Base-by-base conservation (phyloP, 1,139 yeast genomes). In the Scheffersomyces illinoinensis region DNA sequence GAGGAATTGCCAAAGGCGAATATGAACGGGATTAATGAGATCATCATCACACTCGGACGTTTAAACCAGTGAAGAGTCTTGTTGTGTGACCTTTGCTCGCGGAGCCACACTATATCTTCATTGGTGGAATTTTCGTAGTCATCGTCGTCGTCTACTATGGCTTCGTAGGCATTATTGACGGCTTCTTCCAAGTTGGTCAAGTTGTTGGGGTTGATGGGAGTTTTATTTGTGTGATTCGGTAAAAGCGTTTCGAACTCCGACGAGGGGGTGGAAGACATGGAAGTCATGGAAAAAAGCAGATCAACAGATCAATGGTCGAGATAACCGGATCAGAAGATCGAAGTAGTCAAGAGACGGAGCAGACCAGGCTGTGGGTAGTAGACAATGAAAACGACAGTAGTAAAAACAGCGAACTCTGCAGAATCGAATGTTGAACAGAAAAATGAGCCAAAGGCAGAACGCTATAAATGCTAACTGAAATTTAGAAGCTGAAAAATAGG, bases 81-180 rank as follows among this genome's bases (percentile, higher is more conserved):
- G 62, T 77, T 74, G 47, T 64, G 59, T n/a, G 61, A 49, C 21
- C 78, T 64, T 59, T 78, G 82, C 59, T 78, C 80, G 20, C 80
- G 64, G 46, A 78, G 66, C 81, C 82, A 77, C 2, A 70, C 53
- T 2, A 75, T 75, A 59, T 78, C 83, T 55, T 76, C 81, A 59
- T 76, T 76, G 47, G 68, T 66, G n/a, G 71, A 73, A 10, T 71
- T 73, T 23, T 68, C 73, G 43, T 71, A 71, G 18, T 62, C 69
- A 21, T 69, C 72, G 5, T 71, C 77, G 18, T 73, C 75, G 19
- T 71, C 66, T 12, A 78, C 74, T 54, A 76, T 75, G 14, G 72
- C 71, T 49, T 67, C 69, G 59, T 75, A 76, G 17, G 69, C 70
- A 57, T 75, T 71, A 54, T 68, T 68, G 39, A 68, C 76, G 1